phyloP scores from a whole-genome alignment of 2,329 filamentous ascomycete species.

The Periconia digitata region DNA sequence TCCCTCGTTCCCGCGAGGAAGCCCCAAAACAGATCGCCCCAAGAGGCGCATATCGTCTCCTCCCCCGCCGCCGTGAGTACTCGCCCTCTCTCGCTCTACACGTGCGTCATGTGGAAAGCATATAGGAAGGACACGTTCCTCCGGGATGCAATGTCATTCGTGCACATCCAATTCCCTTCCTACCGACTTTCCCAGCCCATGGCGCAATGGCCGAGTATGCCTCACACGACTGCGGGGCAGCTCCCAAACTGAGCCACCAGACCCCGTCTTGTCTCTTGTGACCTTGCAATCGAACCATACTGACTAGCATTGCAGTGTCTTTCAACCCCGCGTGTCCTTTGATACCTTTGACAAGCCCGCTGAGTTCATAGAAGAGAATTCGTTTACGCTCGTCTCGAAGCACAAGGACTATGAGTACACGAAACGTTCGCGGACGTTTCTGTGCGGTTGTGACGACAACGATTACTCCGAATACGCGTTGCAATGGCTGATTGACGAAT shows the following conservation, averaged over 20 bases:
- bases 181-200: conserved; percentile 3
- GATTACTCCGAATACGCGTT: conserved; percentile 90
- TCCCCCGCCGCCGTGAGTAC: conserved; percentile 46
- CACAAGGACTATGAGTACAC: conserved; percentile 83
- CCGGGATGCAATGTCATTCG: conserved; percentile 7
- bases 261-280: conserved; percentile 19
- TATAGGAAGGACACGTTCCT: conserved; percentile 11
- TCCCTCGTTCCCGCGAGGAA: conserved; percentile 32
- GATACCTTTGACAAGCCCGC: conserved; percentile 71
- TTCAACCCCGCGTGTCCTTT: conserved; percentile 70
- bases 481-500: conserved; percentile 87
- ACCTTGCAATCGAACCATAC: conserved; percentile 15
- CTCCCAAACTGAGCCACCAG: conserved; percentile 20
- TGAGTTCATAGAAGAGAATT: conserved; percentile 59
- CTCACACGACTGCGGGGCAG: conserved; percentile 16
- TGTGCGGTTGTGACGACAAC: conserved; percentile 89
- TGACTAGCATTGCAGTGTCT: conserved; percentile 52
- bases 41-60: conserved; percentile 43
- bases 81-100: conserved; percentile 5
- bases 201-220: conserved; percentile 30
- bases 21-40: conserved; percentile 31
- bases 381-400: conserved; percentile 80
- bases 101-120: conserved; percentile 3
- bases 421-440: conserved; percentile 80
- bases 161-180: background rate